Conservation (phyloP, 2,329 filamentous ascomycete species). For the Cercospora nicotianae region DNA sequence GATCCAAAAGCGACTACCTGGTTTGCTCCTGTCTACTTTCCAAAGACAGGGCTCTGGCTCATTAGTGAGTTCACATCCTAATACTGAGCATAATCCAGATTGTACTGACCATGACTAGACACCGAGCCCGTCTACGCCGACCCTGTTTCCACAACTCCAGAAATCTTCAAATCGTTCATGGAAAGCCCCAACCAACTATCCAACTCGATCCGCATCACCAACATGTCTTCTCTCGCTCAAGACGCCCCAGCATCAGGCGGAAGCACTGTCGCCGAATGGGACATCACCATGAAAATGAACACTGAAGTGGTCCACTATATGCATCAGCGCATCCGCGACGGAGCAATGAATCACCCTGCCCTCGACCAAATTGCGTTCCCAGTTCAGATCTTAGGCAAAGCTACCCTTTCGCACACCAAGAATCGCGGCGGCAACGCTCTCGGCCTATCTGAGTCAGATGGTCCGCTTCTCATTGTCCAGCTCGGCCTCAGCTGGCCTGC, state of each 20-base stretch:
- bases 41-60: neutral
- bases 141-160: slow-evolving; percentile 4
- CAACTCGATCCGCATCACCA: slow-evolving; percentile 11
- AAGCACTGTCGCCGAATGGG: neutral
- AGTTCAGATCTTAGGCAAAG: neutral
- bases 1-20: slow-evolving; percentile 17
- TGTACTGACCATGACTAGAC: neutral
- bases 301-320: slow-evolving; percentile 10
- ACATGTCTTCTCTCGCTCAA: neutral
- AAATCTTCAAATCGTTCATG: slow-evolving; percentile 14
- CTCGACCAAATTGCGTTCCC: neutral
- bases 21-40: slow-evolving; percentile 16
- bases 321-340: neutral
- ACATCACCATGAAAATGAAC: slow-evolving; percentile 16
- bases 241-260: too few species aligned
- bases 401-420: slow-evolving; percentile 6
- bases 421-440: slow-evolving; percentile 22
- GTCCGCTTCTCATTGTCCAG: slow-evolving; percentile 15
- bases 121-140: slow-evolving; percentile 10
- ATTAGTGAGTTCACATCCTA: neutral
- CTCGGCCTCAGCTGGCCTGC: slow-evolving; percentile 14
- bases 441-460: slow-evolving; percentile 5
- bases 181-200: slow-evolving; percentile 1
- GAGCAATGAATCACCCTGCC: slow-evolving; percentile 1
- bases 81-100: neutral